A percentile compares a stretch with the other conserved stretches of the same genome.
Conservation (phyloP, 768 basidiomycete genomes). For the Candolleomyces eurysporus region DNA sequence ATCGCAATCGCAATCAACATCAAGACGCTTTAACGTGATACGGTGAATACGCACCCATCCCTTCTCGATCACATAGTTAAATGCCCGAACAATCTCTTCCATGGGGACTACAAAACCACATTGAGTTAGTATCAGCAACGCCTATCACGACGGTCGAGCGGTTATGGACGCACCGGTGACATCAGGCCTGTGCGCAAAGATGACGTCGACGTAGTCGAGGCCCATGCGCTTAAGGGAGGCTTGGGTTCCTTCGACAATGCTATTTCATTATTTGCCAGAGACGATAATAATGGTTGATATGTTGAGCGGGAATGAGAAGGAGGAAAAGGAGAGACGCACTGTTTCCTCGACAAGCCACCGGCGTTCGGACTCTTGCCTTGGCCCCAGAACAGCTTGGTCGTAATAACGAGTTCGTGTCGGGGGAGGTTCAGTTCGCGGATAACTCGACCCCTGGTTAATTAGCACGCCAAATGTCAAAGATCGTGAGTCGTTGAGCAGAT, state of each 20-base stretch:
- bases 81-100: slow-evolving; percentile 80
- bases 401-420: slow-evolving; percentile 67
- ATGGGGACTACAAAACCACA: slow-evolving; percentile 42
- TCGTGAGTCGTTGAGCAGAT: neutral
- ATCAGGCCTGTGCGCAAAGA: slow-evolving; percentile 71
- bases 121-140: neutral
- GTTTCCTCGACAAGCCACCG: slow-evolving; percentile 55
- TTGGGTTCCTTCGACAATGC: slow-evolving; percentile 74
- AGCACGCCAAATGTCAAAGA: neutral
- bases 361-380: slow-evolving; percentile 54
- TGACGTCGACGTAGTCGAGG: slow-evolving; percentile 73
- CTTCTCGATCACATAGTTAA: slow-evolving; percentile 73
- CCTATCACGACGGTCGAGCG: neutral
- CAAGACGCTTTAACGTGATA: neutral
- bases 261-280: slow-evolving; percentile 16
- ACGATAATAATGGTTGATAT: neutral
- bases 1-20: neutral
- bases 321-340: slow-evolving; percentile 36
- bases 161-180: slow-evolving; percentile 36
- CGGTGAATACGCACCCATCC: slow-evolving; percentile 48
- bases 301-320: too few relatives aligned
- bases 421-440: slow-evolving; percentile 70
- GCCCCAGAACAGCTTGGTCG: slow-evolving; percentile 85
- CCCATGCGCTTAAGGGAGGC: slow-evolving; percentile 65
- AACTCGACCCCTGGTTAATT: slow-evolving; percentile 55